phyloP scores from a whole-genome alignment of 1,139 yeast species.

The Eremothecium sinecaudum region DNA sequence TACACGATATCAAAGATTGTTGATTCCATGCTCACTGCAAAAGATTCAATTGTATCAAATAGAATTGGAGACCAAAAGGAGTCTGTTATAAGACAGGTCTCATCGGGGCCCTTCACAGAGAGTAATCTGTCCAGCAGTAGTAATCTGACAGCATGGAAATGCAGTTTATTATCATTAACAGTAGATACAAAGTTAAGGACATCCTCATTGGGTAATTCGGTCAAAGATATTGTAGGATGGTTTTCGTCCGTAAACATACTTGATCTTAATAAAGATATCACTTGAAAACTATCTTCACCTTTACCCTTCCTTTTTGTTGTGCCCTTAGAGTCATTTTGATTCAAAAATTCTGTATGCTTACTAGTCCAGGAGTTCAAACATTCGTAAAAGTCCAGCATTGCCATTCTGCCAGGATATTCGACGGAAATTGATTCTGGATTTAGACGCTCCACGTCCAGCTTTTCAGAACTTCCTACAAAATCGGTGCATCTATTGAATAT shows the following conservation, averaged over 20 bases:
- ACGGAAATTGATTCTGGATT: constrained; percentile 16
- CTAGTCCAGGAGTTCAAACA: constrained; percentile 38
- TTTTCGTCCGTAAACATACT: constrained; percentile 21
- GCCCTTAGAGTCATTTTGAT: constrained; percentile 22
- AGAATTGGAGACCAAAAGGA: constrained; percentile 26
- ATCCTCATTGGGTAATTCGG: constrained; percentile 22
- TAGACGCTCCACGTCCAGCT: constrained; percentile 12
- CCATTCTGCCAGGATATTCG: constrained; percentile 7
- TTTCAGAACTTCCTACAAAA: constrained; percentile 23
- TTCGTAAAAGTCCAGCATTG: constrained; percentile 33
- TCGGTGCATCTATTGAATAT: constrained; percentile 11
- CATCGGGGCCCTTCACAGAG: constrained; percentile 15
- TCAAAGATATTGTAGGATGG: constrained; percentile 9
- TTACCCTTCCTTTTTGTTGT: constrained; percentile 7
- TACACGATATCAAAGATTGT: constrained; percentile 17
- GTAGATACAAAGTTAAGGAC: constrained; percentile 30
- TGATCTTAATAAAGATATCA: constrained; percentile 26
- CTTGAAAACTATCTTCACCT: constrained; percentile 18
- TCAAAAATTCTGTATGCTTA: constrained; percentile 32
- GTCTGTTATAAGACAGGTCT: constrained; percentile 30
- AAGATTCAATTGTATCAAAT: constrained; percentile 25
- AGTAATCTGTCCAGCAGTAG: constrained; percentile 38
- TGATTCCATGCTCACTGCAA: constrained; percentile 32
- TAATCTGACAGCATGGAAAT: constrained; percentile 42
- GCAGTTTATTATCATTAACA: constrained; percentile 32